These are phyloP conservation scores for Vitis labrusca DNA, from an alignment of 164 flowering plant genomes.

Conservation along the genomic window DNA sequence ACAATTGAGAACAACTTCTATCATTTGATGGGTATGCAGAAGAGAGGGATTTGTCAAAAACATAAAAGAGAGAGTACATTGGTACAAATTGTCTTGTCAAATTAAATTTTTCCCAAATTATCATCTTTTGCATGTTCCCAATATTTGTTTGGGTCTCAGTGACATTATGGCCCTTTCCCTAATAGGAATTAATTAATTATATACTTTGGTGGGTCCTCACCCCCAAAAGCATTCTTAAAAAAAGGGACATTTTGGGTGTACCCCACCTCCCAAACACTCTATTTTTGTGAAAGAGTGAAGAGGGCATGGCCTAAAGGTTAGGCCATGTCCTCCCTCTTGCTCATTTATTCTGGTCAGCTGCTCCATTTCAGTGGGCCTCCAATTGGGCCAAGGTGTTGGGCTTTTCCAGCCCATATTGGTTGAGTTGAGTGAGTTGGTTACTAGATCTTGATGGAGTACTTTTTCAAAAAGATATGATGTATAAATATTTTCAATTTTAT, in stretches of 20 bases:
- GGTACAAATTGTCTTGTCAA: too few relatives aligned
- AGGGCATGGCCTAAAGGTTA: conserved; percentile 11
- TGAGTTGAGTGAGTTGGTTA: too few relatives aligned
- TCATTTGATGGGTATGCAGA: too few relatives aligned
- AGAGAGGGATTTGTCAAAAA: too few relatives aligned
- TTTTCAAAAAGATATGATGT: too few relatives aligned
- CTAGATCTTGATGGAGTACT: too few relatives aligned
- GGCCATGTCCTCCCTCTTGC: neutral
- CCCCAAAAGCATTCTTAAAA: too few relatives aligned
- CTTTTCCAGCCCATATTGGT: neutral
- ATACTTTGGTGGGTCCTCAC: too few relatives aligned
- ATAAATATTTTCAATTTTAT: too few relatives aligned
- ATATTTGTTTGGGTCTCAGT: conserved; percentile 14
- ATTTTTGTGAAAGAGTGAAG: conserved; percentile 12
- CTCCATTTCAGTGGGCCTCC: neutral
- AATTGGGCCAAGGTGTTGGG: neutral
- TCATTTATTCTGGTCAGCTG: neutral
- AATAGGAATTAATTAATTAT: conserved; percentile 1
- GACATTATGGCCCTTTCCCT: conserved; percentile 20
- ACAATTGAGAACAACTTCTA: too few relatives aligned
- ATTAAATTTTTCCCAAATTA: conserved; percentile 4
- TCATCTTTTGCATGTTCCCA: conserved; percentile 20
- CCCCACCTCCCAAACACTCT: conserved; percentile 7
- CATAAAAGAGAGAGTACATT: too few relatives aligned
- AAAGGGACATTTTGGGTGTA: neutral